A percentile compares a stretch with the other conserved stretches of the same genome.
These are phyloP conservation scores for Fusarium multiceps DNA, from an alignment of 2,329 filamentous ascomycete species.

Conservation along the genomic window DNA sequence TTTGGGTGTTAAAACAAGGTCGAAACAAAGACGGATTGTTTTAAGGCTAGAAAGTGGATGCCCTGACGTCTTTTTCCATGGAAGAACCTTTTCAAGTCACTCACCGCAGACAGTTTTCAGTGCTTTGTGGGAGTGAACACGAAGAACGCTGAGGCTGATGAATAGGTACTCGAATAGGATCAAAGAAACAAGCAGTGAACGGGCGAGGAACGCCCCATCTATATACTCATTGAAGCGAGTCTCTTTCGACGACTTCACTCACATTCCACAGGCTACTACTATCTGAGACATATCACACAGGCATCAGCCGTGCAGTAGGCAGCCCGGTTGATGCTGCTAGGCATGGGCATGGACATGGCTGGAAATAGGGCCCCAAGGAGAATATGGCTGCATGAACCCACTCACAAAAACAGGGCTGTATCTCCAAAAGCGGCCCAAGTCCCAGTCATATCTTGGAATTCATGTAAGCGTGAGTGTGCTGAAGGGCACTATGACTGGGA, in stretches of 20 bases:
- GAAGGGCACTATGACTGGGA: slow-evolving; percentile 12
- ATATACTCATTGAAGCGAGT: slow-evolving; percentile 33
- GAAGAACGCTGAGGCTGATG: slow-evolving; percentile 27
- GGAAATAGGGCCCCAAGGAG: slow-evolving; percentile 15
- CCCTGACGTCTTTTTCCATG: slow-evolving; percentile 37
- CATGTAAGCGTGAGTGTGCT: slow-evolving; percentile 34
- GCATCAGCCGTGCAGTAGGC: slow-evolving; percentile 29
- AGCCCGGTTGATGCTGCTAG: not conserved
- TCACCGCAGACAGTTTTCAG: slow-evolving; percentile 38
- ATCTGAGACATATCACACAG: slow-evolving; percentile 33
- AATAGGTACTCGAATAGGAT: slow-evolving; percentile 10
- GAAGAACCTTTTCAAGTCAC: slow-evolving; percentile 37
- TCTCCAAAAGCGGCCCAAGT: slow-evolving; percentile 30
- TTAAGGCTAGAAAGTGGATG: slow-evolving; percentile 37
- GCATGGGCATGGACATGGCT: not conserved
- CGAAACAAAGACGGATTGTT: slow-evolving; percentile 36
- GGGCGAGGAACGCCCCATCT: slow-evolving; percentile 31
- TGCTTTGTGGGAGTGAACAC: slow-evolving; percentile 24
- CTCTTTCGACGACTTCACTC: slow-evolving; percentile 14
- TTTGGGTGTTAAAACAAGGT: slow-evolving; percentile 33
- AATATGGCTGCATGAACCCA: slow-evolving; percentile 30
- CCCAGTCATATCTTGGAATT: slow-evolving; percentile 42
- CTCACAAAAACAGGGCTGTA: slow-evolving; percentile 35
- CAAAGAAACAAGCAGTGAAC: not conserved
- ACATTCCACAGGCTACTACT: slow-evolving; percentile 28